A percentile compares a stretch with the other conserved stretches of the same genome.
Conservation (phyloP, 768 basidiomycete genomes). For the Rhodotorula kratochvilovae region DNA sequence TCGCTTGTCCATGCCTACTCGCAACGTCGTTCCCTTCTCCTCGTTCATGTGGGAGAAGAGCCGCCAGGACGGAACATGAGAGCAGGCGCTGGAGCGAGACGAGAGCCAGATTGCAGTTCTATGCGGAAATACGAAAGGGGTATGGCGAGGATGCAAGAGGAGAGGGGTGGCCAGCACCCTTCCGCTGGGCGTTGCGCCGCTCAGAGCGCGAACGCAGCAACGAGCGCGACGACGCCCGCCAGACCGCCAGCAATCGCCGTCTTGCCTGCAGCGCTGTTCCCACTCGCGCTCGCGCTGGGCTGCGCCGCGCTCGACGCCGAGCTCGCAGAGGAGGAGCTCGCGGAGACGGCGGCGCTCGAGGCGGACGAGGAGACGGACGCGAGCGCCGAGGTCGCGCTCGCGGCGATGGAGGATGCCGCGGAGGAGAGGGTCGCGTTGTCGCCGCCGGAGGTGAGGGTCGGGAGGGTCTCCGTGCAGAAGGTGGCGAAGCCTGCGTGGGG, state of each 20-base stretch:
- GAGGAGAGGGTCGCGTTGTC: constrained; percentile 8
- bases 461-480: constrained; percentile 20
- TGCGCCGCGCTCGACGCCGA: neutral
- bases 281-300: neutral
- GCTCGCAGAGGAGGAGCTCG: neutral
- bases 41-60: neutral
- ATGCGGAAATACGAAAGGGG: too few relatives aligned
- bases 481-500: constrained; percentile 7
- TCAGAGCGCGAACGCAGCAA: neutral
- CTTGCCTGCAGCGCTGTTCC: neutral
- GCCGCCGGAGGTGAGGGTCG: neutral
- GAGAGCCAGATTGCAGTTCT: too few relatives aligned
- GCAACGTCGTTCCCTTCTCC: neutral
- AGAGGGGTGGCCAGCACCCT: too few relatives aligned
- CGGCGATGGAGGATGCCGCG: constrained; percentile 6
- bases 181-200: too few relatives aligned
- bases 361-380: neutral
- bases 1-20: neutral
- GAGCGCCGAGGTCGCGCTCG: neutral
- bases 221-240: neutral
- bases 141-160: too few relatives aligned
- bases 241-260: neutral
- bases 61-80: too few relatives aligned
- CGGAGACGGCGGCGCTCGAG: neutral
- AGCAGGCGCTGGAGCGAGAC: too few relatives aligned